Base-by-base conservation (phyloP, 768 basidiomycete species). In the Lactarius quietus region DNA sequence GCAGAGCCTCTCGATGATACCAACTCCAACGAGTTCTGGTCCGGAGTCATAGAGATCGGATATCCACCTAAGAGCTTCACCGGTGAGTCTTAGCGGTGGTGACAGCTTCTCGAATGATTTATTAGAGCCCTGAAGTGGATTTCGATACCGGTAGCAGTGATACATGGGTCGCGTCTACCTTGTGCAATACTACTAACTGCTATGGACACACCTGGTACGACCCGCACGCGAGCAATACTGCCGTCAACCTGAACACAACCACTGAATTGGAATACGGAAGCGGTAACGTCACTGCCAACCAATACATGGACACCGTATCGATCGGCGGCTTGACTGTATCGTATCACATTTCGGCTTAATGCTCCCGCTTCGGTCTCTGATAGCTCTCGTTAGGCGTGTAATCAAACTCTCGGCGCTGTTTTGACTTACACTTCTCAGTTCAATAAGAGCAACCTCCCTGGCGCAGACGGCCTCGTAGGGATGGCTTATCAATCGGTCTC, bases 31-130 rank as follows among this genome's bases (percentile, higher is more conserved):
- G 33, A 33, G 33, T 59, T 65, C 26, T 68, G 67, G 67, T 65
- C 53, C 28, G 67, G 67, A 17, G 35, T 29, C 23, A 62, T 68
- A 26, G 20, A 48, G 8, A 64, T 65, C 28, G 67, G 67, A 4
- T 62, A 43, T 6, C 67, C 59, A 6, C 17, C 59, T 15, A 23
- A 51, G 26, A 18, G 6, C 18, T 68, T 56, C 59, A 65, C 61
- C 8, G 56, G 57, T 55, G 23, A 45, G 60, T 36, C 12, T 38
- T 35, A 36, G 20, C 14, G 12, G 36, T 33, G 35, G 31, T 15
- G 29, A 38, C 23, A n/a, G 3, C 12, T 7, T 57, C 15, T 15
- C 48, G 23, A 23, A 57, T 17, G n/a, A 56, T 57, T 61, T 23
- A 8, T 33, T 23, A 33, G 33, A 23, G n/a, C 9, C 26, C 31